Percentiles rank a stretch among this genome's conserved stretches.
These are phyloP conservation scores for Neurospora sp. DNA, from an alignment of 2,329 filamentous ascomycete genomes.

Conservation along the genomic window DNA sequence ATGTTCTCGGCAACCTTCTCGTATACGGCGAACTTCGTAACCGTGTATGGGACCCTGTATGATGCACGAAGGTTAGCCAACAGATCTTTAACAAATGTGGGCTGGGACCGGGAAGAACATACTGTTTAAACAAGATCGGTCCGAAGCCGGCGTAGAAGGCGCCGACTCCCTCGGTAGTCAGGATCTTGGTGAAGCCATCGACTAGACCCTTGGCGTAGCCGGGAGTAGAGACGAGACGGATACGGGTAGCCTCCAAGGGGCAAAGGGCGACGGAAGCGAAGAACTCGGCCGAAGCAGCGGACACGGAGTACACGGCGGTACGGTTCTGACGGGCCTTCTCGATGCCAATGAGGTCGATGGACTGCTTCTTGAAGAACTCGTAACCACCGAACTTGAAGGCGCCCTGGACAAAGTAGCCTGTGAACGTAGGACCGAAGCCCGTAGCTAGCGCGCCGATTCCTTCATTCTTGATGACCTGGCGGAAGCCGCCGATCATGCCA, in stretches of 20 bases:
- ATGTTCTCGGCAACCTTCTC: conserved; percentile 16
- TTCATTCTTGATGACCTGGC: conserved; percentile 73
- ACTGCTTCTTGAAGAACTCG: conserved; percentile 93
- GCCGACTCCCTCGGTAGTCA: conserved; percentile 70
- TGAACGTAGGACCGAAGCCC: conserved; percentile 74
- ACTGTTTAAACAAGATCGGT: conserved; percentile 75
- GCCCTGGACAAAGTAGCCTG: conserved; percentile 90
- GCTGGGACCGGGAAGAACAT: conserved; percentile 25
- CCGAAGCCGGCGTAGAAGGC: conserved; percentile 91
- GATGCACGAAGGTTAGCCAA: neutral
- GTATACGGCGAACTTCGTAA: conserved; percentile 18
- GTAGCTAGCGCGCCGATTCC: conserved; percentile 80
- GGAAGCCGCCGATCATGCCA: conserved; percentile 78
- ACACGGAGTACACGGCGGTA: conserved; percentile 70
- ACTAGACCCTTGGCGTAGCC: conserved; percentile 74
- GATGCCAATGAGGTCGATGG: conserved; percentile 68
- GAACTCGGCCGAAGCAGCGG: conserved; percentile 55
- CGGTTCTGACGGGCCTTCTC: conserved; percentile 71
- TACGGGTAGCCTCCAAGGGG: conserved; percentile 87
- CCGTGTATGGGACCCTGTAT: conserved; percentile 18
- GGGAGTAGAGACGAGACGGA: conserved; percentile 82
- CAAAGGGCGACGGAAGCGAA: conserved; percentile 75
- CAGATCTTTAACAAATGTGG: neutral
- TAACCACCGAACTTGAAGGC: conserved; percentile 92
- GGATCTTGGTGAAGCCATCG: conserved; percentile 72